Conservation (phyloP, 2,329 filamentous ascomycete species). For the Apiospora pterosperma region DNA sequence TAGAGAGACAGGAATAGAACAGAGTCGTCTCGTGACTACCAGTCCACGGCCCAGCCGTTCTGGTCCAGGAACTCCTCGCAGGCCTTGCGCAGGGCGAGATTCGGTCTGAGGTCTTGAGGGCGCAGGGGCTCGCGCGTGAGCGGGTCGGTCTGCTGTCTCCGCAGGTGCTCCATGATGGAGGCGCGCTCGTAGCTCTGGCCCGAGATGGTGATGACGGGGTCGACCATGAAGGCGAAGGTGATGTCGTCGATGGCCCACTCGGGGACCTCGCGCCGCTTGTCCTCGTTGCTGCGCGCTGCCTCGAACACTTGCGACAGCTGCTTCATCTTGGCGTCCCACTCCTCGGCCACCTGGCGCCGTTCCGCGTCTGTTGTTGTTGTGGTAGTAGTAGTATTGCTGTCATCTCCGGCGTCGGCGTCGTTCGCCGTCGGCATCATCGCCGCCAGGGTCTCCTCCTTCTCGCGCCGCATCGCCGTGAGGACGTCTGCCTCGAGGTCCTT, state of each 20-base stretch:
- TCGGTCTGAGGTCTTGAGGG: conserved; percentile 70
- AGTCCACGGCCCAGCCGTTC: conserved; percentile 93
- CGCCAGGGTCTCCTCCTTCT: conserved; percentile 38
- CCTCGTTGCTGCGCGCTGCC: conserved; percentile 38
- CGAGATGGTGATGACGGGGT: conserved; percentile 71
- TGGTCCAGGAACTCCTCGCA: conserved; percentile 81
- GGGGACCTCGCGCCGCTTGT: conserved; percentile 59
- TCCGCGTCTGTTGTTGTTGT: conserved; percentile 33
- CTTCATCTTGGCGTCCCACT: conserved; percentile 44
- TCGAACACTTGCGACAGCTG: conserved; percentile 49
- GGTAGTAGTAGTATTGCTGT: no score
- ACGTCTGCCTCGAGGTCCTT: conserved; percentile 59
- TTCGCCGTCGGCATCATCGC: not conserved
- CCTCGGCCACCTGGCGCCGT: conserved; percentile 41
- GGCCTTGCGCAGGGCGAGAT: conserved; percentile 75
- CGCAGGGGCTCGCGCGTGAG: conserved; percentile 74
- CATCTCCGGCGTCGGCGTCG: not conserved
- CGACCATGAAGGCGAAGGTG: conserved; percentile 69
- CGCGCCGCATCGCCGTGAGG: conserved; percentile 45
- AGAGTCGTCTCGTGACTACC: conserved; percentile 44
- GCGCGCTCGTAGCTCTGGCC: conserved; percentile 89
- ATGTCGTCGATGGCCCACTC: conserved; percentile 78
- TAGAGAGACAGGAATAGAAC: not conserved
- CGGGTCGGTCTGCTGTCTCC: conserved; percentile 72
- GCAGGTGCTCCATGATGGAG: conserved; percentile 81